Base-by-base conservation (phyloP, 768 basidiomycete species). In the Termitomyces sp. region DNA sequence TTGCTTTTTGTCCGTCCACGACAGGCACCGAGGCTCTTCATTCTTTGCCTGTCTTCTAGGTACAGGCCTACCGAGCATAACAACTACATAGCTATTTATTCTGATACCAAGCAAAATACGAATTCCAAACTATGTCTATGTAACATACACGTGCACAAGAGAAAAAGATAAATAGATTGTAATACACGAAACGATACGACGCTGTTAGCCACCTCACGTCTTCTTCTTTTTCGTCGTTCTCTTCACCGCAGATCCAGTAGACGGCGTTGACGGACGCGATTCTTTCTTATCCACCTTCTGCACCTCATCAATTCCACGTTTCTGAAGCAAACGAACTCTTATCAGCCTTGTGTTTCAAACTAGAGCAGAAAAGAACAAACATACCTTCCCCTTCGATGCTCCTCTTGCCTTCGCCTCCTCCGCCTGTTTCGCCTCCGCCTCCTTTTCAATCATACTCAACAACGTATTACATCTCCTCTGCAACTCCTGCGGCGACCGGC, bases 371-470 rank as follows among this genome's bases (percentile, higher is more conserved):
- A 37, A 43, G 7, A 46, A 43, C 14, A 38, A 62, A 59, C 83
- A 4, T 48, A 89, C 89, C 83, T 91, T 92, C 46, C 86, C 83
- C 70, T 86, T 84, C 1, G 78, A 67, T 2, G 77, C 68, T 2
- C 82, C 80, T 68, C 86, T 89, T 36, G 80, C 73, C 72, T 84
- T 87, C 4, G 81, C 82, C 67, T 89, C 87, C 70, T 91, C 89
- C 40, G 85, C 84, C 62, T 83, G 81, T 54, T 84, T 82, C 50
- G 78, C 76, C 70, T 83, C 83, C n/a, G 87, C 89, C 73, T 98
- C 96, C 78, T 96, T 96, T 77, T 93, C 89, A 63, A 99, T 92
- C 86, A 97, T 92, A 10, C 86, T 81, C 32, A 97, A 69, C 42
- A 98, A 71, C 2, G 96, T 97, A 67, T 89, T 89, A 68, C 94